Evolutionary conservation across 169 alveolate species (phyloP).

Genomic region (Plasmodium relictum): DNA sequence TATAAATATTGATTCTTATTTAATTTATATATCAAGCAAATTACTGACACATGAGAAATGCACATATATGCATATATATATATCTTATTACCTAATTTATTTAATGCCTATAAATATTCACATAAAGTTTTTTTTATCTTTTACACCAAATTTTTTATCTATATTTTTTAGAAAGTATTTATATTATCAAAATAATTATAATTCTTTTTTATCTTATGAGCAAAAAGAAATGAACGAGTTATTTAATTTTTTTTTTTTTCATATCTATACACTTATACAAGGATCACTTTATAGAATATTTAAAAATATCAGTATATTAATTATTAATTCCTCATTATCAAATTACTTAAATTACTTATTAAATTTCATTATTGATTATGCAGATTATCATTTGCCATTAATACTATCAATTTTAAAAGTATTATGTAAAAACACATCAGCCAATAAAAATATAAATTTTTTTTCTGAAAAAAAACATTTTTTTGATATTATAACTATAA

Average conservation of each 20-base stretch:
- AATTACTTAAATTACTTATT: conserved; percentile 37
- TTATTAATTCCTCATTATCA: conserved; percentile 32
- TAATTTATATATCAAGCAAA: conserved; percentile 57
- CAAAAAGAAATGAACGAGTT: conserved; percentile 55
- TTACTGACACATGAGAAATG: conserved; percentile 72
- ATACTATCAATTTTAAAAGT: conserved; percentile 37
- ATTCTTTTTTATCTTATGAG: conserved; percentile 20
- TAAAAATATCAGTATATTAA: conserved; percentile 25
- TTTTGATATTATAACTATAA: conserved; percentile 42
- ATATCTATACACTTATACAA: conserved; percentile 70
- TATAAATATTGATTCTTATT: conserved; percentile 67
- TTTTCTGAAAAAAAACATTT: not conserved
- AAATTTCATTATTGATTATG: conserved; percentile 43
- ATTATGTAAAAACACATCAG: not conserved
- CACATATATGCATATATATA: conserved; percentile 72
- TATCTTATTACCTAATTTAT: conserved; percentile 61
- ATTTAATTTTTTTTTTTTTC: conserved; percentile 65
- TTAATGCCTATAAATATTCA: conserved; percentile 73
- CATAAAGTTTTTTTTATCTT: conserved; percentile 58
- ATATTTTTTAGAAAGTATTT: conserved; percentile 68
- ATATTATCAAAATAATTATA: conserved; percentile 57
- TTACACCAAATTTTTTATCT: conserved; percentile 55
- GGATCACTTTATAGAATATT: conserved; percentile 53
- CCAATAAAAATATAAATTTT: not conserved
- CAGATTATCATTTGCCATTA: conserved; percentile 72